A percentile compares a stretch with the other conserved stretches of the same genome.
Conservation (phyloP, 176 grass and related monocot genomes). For the Phragmites australis region DNA sequence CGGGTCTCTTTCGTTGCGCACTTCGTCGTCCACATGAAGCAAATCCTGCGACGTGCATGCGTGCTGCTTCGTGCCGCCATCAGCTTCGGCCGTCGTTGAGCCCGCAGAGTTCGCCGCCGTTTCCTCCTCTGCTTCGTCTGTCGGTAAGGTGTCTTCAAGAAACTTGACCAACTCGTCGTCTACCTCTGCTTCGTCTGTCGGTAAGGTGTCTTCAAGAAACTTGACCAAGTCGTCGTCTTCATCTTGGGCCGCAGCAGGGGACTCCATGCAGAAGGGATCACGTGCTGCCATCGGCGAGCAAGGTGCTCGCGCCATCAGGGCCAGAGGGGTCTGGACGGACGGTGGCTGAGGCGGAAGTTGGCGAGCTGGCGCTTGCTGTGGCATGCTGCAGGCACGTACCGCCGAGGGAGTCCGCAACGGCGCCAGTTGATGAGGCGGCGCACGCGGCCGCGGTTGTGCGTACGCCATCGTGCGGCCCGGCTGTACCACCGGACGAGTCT, state of each 20-base stretch:
- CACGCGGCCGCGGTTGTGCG: not conserved
- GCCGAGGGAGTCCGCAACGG: not conserved
- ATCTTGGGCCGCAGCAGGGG: not conserved
- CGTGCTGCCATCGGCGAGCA: not conserved
- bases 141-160: not conserved
- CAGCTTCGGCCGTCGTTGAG: too few species aligned
- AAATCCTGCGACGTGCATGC: too few species aligned
- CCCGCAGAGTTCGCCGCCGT: not conserved
- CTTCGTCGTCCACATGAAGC: too few species aligned
- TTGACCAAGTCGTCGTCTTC: not conserved
- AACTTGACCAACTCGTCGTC: not conserved
- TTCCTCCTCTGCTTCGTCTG: slow-evolving; percentile 15
- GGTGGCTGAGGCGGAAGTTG: not conserved
- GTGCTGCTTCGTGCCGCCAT: too few species aligned
- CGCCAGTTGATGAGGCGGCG: not conserved
- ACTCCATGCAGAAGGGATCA: too few species aligned
- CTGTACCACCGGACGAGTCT: not conserved
- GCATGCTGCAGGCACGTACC: not conserved
- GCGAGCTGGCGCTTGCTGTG: too few species aligned
- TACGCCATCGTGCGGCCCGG: too few species aligned
- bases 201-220: not conserved
- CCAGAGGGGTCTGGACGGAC: not conserved
- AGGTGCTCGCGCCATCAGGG: too few species aligned
- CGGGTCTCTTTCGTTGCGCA: too few species aligned
- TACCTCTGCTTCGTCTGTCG: not conserved